phyloP scores from a whole-genome alignment of 1,284 basidiomycete genomes.

The Cutaneotrichosporon cutaneum region DNA sequence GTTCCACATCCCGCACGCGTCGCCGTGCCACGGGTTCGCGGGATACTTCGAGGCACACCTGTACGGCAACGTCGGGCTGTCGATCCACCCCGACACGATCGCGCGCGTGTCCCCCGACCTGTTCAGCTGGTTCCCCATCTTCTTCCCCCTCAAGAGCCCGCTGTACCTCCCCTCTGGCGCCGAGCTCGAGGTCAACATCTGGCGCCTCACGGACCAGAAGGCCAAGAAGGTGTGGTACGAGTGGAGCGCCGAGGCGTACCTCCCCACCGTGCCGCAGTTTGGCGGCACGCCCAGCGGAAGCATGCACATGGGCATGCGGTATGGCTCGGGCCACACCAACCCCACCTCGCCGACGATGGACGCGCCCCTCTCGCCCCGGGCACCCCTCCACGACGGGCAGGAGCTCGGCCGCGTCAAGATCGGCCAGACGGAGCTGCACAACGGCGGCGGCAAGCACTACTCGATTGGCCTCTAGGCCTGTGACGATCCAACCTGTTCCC shows the following conservation, averaged over 20 bases:
- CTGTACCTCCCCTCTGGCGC: conserved; percentile 88
- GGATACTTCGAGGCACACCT: conserved; percentile 97
- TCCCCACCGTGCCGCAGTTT: conserved; percentile 55
- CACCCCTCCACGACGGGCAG: conserved; percentile 1
- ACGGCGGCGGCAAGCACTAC: conserved; percentile 81
- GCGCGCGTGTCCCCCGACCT: conserved; percentile 84
- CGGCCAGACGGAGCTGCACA: conserved; percentile 86
- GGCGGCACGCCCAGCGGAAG: conserved; percentile 14
- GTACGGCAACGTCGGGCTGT: conserved; percentile 83
- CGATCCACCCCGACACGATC: conserved; percentile 88
- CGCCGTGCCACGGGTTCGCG: conserved; percentile 92
- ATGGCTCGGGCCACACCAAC: conserved; percentile 21
- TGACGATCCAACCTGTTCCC: neutral
- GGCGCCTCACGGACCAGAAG: conserved; percentile 83
- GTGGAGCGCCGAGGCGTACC: conserved; percentile 91
- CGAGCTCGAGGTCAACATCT: conserved; percentile 89
- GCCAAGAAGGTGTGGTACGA: conserved; percentile 86
- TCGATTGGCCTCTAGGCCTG: conserved; percentile 79
- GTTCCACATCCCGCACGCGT: conserved; percentile 93
- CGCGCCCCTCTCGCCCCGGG: conserved; percentile 2
- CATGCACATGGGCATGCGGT: conserved; percentile 3
- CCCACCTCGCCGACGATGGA: conserved; percentile 42
- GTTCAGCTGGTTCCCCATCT: conserved; percentile 98
- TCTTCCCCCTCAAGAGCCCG: conserved; percentile 92
- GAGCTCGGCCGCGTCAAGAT: conserved; percentile 67